These are phyloP conservation scores for Alternaria arbusti DNA, from an alignment of 2,329 filamentous ascomycete genomes.

Conservation along the genomic window DNA sequence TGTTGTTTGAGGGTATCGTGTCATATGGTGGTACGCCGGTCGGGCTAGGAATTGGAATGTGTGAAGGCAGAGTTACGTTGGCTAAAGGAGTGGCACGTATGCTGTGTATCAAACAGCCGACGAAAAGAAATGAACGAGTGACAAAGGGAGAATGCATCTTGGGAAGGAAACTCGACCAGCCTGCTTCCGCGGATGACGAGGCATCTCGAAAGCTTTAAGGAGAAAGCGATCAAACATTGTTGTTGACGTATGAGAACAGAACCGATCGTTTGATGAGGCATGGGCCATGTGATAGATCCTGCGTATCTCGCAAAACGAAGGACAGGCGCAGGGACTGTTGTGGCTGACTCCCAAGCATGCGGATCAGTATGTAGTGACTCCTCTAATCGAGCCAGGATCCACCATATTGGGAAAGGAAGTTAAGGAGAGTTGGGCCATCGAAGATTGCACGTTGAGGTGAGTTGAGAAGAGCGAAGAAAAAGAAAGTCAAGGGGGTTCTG, in stretches of 20 bases:
- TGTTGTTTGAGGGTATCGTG: slow-evolving; percentile 1
- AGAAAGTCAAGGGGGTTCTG: slow-evolving; percentile 5
- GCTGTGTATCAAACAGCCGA: slow-evolving; percentile 1
- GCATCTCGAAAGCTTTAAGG: slow-evolving; percentile 2
- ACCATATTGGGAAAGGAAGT: slow-evolving; percentile 1
- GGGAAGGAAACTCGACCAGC: background rate
- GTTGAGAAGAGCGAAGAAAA: slow-evolving; percentile 7
- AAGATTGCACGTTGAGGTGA: background rate
- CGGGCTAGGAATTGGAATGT: background rate
- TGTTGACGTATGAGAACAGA: slow-evolving; percentile 1
- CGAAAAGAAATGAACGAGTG: slow-evolving; percentile 6
- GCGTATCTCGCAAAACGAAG: slow-evolving; percentile 3
- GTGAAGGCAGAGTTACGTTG: slow-evolving; percentile 2
- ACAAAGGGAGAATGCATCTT: slow-evolving; percentile 12
- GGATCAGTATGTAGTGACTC: slow-evolving; percentile 8
- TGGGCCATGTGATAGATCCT: slow-evolving; percentile 5
- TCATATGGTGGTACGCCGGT: slow-evolving; percentile 6
- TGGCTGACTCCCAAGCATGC: background rate
- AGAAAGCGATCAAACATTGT: background rate
- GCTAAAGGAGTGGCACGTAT: slow-evolving; percentile 7
- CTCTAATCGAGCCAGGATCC: background rate
- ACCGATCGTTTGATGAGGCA: slow-evolving; percentile 4
- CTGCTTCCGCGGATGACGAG: background rate
- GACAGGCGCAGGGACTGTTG: slow-evolving; percentile 4
- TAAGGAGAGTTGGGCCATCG: slow-evolving; percentile 1